Evolutionary conservation across 2,329 filamentous ascomycete genomes (phyloP), one percentile per base, ranked within the genome.

Genomic region (Cercospora sojina): DNA sequence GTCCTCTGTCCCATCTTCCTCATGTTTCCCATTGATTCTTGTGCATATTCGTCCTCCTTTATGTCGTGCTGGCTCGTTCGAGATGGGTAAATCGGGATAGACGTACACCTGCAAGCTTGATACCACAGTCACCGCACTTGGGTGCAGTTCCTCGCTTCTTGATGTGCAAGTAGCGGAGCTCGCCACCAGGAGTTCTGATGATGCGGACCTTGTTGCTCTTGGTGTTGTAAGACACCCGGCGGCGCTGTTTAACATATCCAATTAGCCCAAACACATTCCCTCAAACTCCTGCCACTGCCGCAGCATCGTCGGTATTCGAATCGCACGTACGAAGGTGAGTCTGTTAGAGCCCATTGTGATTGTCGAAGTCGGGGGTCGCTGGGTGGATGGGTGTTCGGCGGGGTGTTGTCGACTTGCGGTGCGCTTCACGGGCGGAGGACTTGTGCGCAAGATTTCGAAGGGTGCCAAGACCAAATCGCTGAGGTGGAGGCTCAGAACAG

Each of bases 71-170:
- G 41, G 35, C n/a, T 13, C 12, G 29, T 56, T 56, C 51, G 31
- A 16, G 32, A 47, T 43, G 16, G 10, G 43, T 16, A 51, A n/a
- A 25, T 32, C 23, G 35, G 65, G 49, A 29, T 20, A 56, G 58
- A 96, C 93, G 91, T 92, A 99, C 93, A 84, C 95, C 95, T 81
- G 92, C 89, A 79, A 99, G 91, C 87, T 98, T 98, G 86, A 88
- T 89, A 80, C 95, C 95, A 81, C 96, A 99, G 88, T 99, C 95
- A 88, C 96, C 92, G 83, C 95, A 99, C 88, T 99, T 99, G 81
- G 95, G 95, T 74, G 93, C 91, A 82, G 93, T 96, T 78, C 93
- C 95, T 83, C 90, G 91, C 92, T 99, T 99, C 91, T 98, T 98
- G 87, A 97, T 93, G 90, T 99, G 94, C 78, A 98, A 91, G 81